A percentile compares a stretch with the other conserved stretches of the same genome.
Evolutionary conservation across 2,329 filamentous ascomycete species (phyloP).

Genomic region (Colletotrichum destructivum): DNA sequence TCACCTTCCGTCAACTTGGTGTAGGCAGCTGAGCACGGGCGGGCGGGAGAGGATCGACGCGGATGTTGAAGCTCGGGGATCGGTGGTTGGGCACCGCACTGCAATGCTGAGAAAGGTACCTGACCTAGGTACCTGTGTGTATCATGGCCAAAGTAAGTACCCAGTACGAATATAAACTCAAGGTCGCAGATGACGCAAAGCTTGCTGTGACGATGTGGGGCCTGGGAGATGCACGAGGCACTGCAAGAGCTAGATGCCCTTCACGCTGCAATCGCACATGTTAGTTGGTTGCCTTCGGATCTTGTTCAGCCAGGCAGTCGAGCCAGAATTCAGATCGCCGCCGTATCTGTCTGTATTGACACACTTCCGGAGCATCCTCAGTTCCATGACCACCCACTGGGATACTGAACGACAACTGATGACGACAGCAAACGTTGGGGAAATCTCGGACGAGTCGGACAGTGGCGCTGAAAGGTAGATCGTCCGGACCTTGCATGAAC

Average conservation of each 20-base stretch:
- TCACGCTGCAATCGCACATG: not conserved
- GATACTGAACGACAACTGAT: not conserved
- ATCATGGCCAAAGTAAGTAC: not conserved
- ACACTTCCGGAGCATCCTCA: not conserved
- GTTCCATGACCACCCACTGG: not conserved
- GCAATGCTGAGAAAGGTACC: not conserved
- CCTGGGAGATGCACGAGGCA: too few relatives aligned
- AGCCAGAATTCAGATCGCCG: not conserved
- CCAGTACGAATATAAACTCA: too few relatives aligned
- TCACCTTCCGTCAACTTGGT: not conserved
- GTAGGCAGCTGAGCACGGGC: not conserved
- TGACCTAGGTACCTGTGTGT: not conserved
- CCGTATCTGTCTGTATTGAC: too few relatives aligned
- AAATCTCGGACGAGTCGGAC: not conserved
- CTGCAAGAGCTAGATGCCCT: not conserved
- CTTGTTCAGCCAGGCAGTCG: not conserved
- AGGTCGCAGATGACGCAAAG: too few relatives aligned
- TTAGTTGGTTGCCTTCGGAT: too few relatives aligned
- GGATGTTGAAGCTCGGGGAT: conserved; percentile 10
- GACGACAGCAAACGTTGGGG: not conserved
- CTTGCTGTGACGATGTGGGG: too few relatives aligned
- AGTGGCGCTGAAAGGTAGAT: not conserved
- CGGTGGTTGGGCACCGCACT: conserved; percentile 3
- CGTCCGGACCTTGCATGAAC: not conserved
- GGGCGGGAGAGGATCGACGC: not conserved